Evolutionary conservation across 1,139 yeast species (phyloP).

Genomic region (Candida gigantensis): DNA sequence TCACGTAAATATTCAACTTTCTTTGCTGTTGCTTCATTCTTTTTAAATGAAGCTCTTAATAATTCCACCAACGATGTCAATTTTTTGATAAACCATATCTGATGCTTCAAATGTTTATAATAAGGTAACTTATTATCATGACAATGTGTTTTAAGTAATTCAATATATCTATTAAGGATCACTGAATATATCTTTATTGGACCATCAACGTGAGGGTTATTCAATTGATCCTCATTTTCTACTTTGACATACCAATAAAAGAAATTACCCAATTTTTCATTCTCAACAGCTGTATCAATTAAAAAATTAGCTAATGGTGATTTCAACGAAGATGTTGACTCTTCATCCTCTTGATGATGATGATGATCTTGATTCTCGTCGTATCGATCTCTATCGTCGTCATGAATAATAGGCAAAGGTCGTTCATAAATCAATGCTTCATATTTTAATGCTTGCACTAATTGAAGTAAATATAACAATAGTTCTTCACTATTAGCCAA

Average conservation of each 20-base stretch:
- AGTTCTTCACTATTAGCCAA: constrained; percentile 80
- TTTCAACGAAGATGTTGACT: constrained; percentile 17
- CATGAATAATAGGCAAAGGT: constrained; percentile 7
- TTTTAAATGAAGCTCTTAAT: constrained; percentile 40
- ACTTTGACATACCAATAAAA: constrained; percentile 93
- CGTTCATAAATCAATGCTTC: constrained; percentile 42
- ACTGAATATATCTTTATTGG: constrained; percentile 31
- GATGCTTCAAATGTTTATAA: constrained; percentile 42
- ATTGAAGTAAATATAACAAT: constrained; percentile 77
- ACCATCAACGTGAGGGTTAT: constrained; percentile 14
- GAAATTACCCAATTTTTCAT: constrained; percentile 71
- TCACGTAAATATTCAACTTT: constrained; percentile 45
- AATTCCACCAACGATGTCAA: constrained; percentile 43
- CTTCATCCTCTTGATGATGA: too few species aligned
- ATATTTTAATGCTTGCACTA: constrained; percentile 90
- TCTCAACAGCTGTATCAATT: constrained; percentile 68
- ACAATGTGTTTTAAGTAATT: constrained; percentile 34
- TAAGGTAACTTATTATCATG: constrained; percentile 32
- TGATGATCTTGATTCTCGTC: too few species aligned
- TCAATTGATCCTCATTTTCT: constrained; percentile 71
- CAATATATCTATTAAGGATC: constrained; percentile 43
- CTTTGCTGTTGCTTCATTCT: constrained; percentile 47
- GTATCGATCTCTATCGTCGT: constrained; percentile 11
- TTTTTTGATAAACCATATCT: constrained; percentile 48
- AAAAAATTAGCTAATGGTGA: constrained; percentile 81